phyloP scores from a whole-genome alignment of 352 stramenopile species.

The Hyaloperonospora arabidopsidis region DNA sequence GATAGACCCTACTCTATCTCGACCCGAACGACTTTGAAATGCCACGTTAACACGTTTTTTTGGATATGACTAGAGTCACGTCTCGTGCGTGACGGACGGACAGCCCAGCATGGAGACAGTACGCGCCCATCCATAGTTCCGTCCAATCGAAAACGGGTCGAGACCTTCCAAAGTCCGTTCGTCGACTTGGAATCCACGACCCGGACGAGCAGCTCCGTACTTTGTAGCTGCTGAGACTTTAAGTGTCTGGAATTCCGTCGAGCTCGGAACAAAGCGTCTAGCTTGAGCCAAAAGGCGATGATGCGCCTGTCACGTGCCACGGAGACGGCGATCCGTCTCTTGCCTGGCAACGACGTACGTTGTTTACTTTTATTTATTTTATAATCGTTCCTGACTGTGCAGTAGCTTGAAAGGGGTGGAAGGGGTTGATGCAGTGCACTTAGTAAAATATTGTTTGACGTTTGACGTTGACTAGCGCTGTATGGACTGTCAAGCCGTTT shows the following conservation, averaged over 20 bases:
- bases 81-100: no score
- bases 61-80: no score
- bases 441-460: not conserved
- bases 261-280: slow-evolving; percentile 11
- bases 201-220: slow-evolving; percentile 12
- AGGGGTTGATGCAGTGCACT: no score
- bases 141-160: slow-evolving; percentile 12
- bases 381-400: no score
- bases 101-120: no score
- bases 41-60: no score
- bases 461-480: slow-evolving; percentile 53
- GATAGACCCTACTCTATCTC: no score
- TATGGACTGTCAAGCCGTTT: slow-evolving; percentile 72
- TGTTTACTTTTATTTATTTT: slow-evolving; percentile 1
- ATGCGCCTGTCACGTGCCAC: slow-evolving; percentile 38
- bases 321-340: slow-evolving; percentile 51
- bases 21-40: no score
- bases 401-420: no score
- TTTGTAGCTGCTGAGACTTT: not conserved
- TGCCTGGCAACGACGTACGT: slow-evolving; percentile 73
- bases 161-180: no score
- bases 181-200: not conserved
- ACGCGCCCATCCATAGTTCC: not conserved
- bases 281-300: not conserved
- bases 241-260: not conserved